phyloP scores from a whole-genome alignment of 176 grass and related monocot species.

The Oryza glumipatula region DNA sequence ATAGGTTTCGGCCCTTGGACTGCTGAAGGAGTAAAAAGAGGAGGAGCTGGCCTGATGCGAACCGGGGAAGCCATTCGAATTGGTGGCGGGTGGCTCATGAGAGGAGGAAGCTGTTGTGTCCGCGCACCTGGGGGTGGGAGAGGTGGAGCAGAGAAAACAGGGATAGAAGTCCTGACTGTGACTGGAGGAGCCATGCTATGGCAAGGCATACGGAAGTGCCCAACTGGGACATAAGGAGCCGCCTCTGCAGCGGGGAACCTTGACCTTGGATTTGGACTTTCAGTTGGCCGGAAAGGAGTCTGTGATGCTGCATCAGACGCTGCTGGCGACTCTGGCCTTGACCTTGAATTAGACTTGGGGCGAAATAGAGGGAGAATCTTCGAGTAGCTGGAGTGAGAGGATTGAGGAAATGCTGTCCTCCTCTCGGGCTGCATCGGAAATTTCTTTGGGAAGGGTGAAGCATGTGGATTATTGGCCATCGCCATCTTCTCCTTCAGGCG shows the following conservation, averaged over 20 bases:
- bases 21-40: conserved; percentile 59
- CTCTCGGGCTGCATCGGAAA: conserved; percentile 79
- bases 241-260: conserved; percentile 82
- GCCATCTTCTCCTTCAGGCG: conserved; percentile 92
- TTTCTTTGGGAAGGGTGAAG: conserved; percentile 90
- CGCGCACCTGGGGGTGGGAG: conserved; percentile 65
- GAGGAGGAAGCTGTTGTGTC: conserved; percentile 65
- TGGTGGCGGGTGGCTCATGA: conserved; percentile 58
- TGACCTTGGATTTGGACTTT: conserved; percentile 51
- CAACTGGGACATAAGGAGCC: conserved; percentile 89
- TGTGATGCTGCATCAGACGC: conserved; percentile 43
- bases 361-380: conserved; percentile 96
- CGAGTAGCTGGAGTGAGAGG: conserved; percentile 69
- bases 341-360: conserved; percentile 66
- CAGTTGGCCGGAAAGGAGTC: conserved; percentile 26
- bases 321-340: conserved; percentile 58
- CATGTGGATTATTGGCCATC: conserved; percentile 85
- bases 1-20: conserved; percentile 42
- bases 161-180: conserved; percentile 86
- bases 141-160: conserved; percentile 96
- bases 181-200: conserved; percentile 93
- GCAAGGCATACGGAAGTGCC: conserved; percentile 68
- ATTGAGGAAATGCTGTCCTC: conserved; percentile 58
- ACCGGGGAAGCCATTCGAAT: conserved; percentile 88
- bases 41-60: conserved; percentile 73